Conservation (phyloP, 805 yeast genomes). For the Wickerhamiella australiensis region DNA sequence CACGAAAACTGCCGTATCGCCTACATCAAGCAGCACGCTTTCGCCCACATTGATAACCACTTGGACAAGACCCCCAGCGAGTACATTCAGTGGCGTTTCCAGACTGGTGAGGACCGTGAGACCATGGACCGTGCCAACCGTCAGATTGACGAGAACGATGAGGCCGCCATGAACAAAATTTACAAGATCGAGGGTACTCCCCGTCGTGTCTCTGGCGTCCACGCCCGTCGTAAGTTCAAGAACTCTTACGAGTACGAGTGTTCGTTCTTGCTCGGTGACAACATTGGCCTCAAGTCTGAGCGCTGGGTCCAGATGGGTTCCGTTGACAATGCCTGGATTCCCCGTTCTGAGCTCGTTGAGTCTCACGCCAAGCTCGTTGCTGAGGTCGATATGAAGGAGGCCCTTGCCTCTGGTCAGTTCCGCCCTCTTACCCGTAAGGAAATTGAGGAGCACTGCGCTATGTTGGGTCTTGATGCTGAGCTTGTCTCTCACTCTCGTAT, state of each 20-base stretch:
- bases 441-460: constrained; percentile 96
- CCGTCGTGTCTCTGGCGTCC: constrained; percentile 91
- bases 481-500: constrained; percentile 99
- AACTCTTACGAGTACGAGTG: constrained; percentile 99
- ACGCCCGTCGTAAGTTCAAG: constrained; percentile 98
- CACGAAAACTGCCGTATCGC: constrained; percentile 99
- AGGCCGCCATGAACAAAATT: constrained; percentile 97
- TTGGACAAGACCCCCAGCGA: constrained; percentile 99
- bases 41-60: constrained; percentile 97
- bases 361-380: constrained; percentile 99
- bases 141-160: constrained; percentile 93
- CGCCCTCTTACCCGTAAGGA: constrained; percentile 99
- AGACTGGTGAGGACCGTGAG: constrained; percentile 99
- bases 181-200: constrained; percentile 98
- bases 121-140: constrained; percentile 99
- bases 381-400: constrained; percentile 99
- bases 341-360: constrained; percentile 96
- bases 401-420: constrained; percentile 99
- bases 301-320: constrained; percentile 99
- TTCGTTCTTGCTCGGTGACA: constrained; percentile 95
- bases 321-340: constrained; percentile 99
- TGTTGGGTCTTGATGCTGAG: constrained; percentile 98
- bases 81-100: constrained; percentile 99
- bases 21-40: constrained; percentile 99
- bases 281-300: constrained; percentile 97